These are phyloP conservation scores for Sporopachydermia lactativora DNA, from an alignment of 805 yeast genomes.

Conservation along the genomic window DNA sequence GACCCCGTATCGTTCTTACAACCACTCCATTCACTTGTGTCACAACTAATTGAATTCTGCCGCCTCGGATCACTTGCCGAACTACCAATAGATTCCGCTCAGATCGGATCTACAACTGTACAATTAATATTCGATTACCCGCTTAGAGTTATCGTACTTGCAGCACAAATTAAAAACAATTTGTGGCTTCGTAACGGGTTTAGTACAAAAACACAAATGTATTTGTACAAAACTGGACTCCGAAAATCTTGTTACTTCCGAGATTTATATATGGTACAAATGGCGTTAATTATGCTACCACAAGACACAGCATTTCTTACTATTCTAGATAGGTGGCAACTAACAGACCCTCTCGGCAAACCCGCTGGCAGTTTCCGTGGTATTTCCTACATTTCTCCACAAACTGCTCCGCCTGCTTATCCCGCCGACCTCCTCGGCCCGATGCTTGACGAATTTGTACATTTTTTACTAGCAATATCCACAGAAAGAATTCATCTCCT, in stretches of 20 bases:
- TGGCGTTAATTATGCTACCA: conserved; percentile 36
- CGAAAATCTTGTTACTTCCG: conserved; percentile 74
- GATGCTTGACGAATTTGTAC: conserved; percentile 69
- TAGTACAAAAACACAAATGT: conserved; percentile 64
- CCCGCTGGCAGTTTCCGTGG: no score
- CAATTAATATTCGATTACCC: conserved; percentile 51
- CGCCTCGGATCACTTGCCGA: conserved; percentile 12
- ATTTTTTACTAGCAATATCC: conserved; percentile 50
- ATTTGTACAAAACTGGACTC: conserved; percentile 64
- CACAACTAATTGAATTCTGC: conserved; percentile 53
- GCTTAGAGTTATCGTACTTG: conserved; percentile 55
- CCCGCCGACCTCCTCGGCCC: conserved; percentile 27
- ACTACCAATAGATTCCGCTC: conserved; percentile 11
- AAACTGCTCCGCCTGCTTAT: background rate
- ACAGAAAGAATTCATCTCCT: conserved; percentile 51
- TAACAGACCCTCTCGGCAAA: conserved; percentile 32
- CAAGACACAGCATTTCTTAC: conserved; percentile 45
- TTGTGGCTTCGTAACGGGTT: conserved; percentile 93
- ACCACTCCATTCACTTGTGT: conserved; percentile 61
- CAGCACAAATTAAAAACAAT: conserved; percentile 79
- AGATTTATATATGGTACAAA: conserved; percentile 63
- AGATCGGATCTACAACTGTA: conserved; percentile 5
- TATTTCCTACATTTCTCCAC: no score
- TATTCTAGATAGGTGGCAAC: conserved; percentile 56
- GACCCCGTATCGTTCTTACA: conserved; percentile 59